These are phyloP conservation scores for Wickerhamomyces sp. DNA, from an alignment of 1,139 yeast species.

Conservation along the genomic window DNA sequence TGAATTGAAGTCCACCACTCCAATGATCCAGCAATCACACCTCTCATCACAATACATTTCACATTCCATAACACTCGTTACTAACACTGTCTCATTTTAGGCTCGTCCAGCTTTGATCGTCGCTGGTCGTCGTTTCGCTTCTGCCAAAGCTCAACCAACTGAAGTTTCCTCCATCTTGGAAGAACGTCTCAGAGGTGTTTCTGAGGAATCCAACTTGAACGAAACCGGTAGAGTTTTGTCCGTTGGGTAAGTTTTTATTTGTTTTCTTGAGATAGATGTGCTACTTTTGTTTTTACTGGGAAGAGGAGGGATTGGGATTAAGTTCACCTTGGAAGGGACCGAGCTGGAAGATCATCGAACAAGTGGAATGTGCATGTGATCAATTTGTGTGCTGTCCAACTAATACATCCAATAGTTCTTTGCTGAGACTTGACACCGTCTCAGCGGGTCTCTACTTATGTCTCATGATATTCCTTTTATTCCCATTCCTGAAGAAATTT, in stretches of 20 bases:
- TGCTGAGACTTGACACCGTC: too few species aligned
- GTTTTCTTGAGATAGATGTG: neutral
- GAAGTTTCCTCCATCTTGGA: slow-evolving; percentile 98
- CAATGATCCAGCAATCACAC: too few species aligned
- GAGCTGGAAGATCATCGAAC: neutral
- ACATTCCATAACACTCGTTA: slow-evolving; percentile 14
- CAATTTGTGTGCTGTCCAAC: too few species aligned
- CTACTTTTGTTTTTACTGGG: neutral
- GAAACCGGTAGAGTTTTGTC: slow-evolving; percentile 99
- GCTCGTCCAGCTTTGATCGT: slow-evolving; percentile 69
- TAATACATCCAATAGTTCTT: too few species aligned
- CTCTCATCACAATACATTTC: too few species aligned
- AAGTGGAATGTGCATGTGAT: too few species aligned
- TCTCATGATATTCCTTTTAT: too few species aligned
- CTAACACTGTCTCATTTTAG: slow-evolving; percentile 30
- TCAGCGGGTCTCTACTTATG: too few species aligned
- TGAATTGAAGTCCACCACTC: too few species aligned
- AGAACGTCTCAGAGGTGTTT: slow-evolving; percentile 98
- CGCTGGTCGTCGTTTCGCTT: slow-evolving; percentile 78
- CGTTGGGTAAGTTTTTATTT: slow-evolving; percentile 64
- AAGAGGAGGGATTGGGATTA: neutral
- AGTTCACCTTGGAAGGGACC: neutral
- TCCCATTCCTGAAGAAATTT: slow-evolving; percentile 8
- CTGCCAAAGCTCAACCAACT: slow-evolving; percentile 98
- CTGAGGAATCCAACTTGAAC: slow-evolving; percentile 95